These are phyloP conservation scores for Tolypocladium album DNA, from an alignment of 2,329 filamentous ascomycete species.

Conservation along the genomic window DNA sequence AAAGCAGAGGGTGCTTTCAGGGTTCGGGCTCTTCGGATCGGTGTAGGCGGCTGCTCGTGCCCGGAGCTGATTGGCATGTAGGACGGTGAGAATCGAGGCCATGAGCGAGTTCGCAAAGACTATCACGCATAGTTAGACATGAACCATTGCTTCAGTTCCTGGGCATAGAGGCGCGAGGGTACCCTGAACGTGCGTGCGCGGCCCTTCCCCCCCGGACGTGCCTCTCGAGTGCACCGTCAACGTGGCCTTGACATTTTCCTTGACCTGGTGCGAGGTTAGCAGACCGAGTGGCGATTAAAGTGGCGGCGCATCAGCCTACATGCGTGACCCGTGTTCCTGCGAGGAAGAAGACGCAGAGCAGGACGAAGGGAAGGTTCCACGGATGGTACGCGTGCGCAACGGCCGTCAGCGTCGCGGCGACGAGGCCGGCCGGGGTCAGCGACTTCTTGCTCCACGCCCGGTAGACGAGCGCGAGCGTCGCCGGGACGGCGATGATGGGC, in stretches of 20 bases:
- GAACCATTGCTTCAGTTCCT: not conserved
- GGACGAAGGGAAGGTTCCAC: conserved; percentile 81
- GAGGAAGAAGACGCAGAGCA: conserved; percentile 78
- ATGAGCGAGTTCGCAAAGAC: conserved; percentile 80
- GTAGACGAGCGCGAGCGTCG: conserved; percentile 49
- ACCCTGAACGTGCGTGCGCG: conserved; percentile 75
- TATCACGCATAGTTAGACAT: conserved; percentile 10
- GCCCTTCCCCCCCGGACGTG: conserved; percentile 64
- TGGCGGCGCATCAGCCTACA: conserved; percentile 30
- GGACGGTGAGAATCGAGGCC: conserved; percentile 53
- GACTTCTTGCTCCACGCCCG: conserved; percentile 63
- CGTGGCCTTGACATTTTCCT: conserved; percentile 73
- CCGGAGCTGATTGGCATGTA: conserved; percentile 50
- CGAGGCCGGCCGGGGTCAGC: conserved; percentile 66
- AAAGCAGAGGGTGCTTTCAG: conserved; percentile 40
- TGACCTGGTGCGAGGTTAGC: conserved; percentile 47
- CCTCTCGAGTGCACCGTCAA: conserved; percentile 72
- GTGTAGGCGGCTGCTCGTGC: conserved; percentile 31
- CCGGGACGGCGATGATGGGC: conserved; percentile 44
- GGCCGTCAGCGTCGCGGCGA: conserved; percentile 63
- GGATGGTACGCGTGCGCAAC: conserved; percentile 80
- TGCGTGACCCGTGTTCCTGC: conserved; percentile 77
- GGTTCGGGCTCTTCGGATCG: conserved; percentile 17
- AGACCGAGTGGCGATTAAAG: not conserved
- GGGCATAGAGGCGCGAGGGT: conserved; percentile 2